These are phyloP conservation scores for Tricholoma terreum DNA, from an alignment of 768 basidiomycete species.

Conservation along the genomic window DNA sequence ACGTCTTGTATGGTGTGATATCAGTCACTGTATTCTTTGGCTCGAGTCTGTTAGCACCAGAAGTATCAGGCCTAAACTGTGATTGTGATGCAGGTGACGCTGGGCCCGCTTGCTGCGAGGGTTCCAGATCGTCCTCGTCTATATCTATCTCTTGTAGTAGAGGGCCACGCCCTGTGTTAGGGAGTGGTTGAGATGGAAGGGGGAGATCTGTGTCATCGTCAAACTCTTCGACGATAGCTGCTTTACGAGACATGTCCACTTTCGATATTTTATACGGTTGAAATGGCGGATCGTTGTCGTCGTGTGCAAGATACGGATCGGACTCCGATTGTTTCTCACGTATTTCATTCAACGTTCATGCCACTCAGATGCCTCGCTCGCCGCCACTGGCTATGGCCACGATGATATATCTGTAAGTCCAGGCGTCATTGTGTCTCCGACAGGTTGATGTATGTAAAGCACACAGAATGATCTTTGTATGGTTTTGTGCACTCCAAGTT, in stretches of 20 bases:
- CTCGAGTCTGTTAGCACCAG: constrained; percentile 21
- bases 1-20: constrained; percentile 84
- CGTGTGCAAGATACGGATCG: constrained; percentile 5
- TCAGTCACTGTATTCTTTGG: constrained; percentile 52
- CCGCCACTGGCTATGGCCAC: constrained; percentile 28
- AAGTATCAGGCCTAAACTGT: constrained; percentile 23
- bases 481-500: constrained; percentile 12
- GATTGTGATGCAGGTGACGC: constrained; percentile 47
- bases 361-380: constrained; percentile 31
- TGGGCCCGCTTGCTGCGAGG: constrained; percentile 45
- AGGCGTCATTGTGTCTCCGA: neutral
- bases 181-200: constrained; percentile 63
- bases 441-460: constrained; percentile 1
- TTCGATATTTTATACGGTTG: constrained; percentile 4
- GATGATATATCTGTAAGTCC: constrained; percentile 31
- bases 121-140: constrained; percentile 50
- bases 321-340: constrained; percentile 21
- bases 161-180: constrained; percentile 71
- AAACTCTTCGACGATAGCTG: constrained; percentile 74
- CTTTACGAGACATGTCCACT: constrained; percentile 61
- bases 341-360: constrained; percentile 31
- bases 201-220: constrained; percentile 95
- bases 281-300: constrained; percentile 8
- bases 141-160: constrained; percentile 71
- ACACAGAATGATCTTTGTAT: constrained; percentile 14